These are phyloP conservation scores for thale cress (Arabidopsis thaliana) DNA, from an alignment of 345 rosid genomes.

Conservation along the genomic window TAIR10.1 NC_003074.8:21991501-21992000, in stretches of 20 bases:
- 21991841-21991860: constrained; percentile 42
- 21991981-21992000: constrained; percentile 6
- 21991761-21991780: constrained; percentile 5
- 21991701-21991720: background rate
- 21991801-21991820: background rate
- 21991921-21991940: constrained; percentile 6
- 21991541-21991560: too few species aligned
- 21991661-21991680: background rate
- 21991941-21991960: constrained; percentile 23
- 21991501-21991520: too few species aligned
- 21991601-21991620: too few species aligned
- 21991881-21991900: constrained; percentile 23
- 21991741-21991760: background rate
- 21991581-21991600: too few species aligned
- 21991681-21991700: background rate
- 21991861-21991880: background rate
- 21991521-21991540: too few species aligned
- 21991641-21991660: too few species aligned
- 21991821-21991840: constrained; percentile 36
- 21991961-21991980: constrained; percentile 28
- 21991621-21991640: too few species aligned
- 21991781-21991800: background rate
- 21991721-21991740: constrained; percentile 8
- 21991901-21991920: constrained; percentile 6
- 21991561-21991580: too few species aligned